phyloP scores from a whole-genome alignment of 257 asterid genomes.

The Catharanthus roseus region DNA sequence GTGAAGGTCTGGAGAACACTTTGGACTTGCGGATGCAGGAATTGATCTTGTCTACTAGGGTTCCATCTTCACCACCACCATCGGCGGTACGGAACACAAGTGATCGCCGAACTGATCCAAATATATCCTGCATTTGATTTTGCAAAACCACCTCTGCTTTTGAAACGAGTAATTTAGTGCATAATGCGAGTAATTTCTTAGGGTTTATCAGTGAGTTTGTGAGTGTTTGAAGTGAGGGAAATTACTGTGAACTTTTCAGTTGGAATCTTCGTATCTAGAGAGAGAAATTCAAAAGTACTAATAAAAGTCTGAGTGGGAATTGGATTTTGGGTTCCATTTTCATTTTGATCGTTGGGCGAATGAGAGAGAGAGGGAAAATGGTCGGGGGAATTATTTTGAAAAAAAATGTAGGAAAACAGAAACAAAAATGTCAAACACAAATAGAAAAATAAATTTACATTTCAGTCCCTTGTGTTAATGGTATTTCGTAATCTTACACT shows the following conservation, averaged over 20 bases:
- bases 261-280: constrained; percentile 2
- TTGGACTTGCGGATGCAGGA: constrained; percentile 27
- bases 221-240: neutral
- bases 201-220: neutral
- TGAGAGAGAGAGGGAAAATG: constrained; percentile 20
- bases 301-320: constrained; percentile 4
- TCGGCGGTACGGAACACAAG: constrained; percentile 20
- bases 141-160: neutral
- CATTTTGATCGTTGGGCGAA: constrained; percentile 19
- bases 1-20: constrained; percentile 29
- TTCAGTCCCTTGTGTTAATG: neutral
- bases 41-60: constrained; percentile 22
- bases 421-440: neutral
- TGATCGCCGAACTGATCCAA: constrained; percentile 34
- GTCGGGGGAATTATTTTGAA: constrained; percentile 17
- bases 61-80: constrained; percentile 19
- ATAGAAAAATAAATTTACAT: no score
- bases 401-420: constrained; percentile 11
- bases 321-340: constrained; percentile 17
- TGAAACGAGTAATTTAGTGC: no score
- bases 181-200: neutral
- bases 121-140: constrained; percentile 27
- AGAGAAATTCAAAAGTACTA: neutral
- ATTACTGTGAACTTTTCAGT: constrained; percentile 5
- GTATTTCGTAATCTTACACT: neutral